These are phyloP conservation scores for Fusarium devonianum DNA, from an alignment of 2,329 filamentous ascomycete species.

Conservation along the genomic window DNA sequence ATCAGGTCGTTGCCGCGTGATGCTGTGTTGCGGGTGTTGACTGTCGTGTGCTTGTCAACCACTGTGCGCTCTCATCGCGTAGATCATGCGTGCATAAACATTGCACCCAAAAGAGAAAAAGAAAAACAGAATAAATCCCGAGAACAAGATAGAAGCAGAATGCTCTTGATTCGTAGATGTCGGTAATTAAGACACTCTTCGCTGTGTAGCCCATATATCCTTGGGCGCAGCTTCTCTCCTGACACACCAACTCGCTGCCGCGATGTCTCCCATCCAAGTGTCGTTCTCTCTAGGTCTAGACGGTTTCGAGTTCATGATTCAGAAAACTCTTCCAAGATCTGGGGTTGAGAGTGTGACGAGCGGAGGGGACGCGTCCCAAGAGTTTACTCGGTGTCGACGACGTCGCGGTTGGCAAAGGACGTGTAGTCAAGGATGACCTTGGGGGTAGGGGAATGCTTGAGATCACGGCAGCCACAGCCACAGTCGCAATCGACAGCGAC, in stretches of 20 bases:
- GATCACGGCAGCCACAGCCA: background rate
- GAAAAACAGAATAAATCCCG: background rate
- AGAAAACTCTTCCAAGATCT: background rate
- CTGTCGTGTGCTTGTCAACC: too few relatives aligned
- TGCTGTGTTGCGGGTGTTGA: too few relatives aligned
- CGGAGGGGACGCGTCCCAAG: background rate
- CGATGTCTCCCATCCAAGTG: too few relatives aligned
- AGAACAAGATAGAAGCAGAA: background rate
- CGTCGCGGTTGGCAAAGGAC: accelerated
- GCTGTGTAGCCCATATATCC: background rate
- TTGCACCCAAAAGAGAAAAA: too few relatives aligned
- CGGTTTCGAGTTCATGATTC: background rate
- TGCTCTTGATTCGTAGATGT: background rate
- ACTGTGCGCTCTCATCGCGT: too few relatives aligned
- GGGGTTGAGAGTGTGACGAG: background rate
- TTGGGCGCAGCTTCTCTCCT: background rate
- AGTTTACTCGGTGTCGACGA: background rate
- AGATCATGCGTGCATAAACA: too few relatives aligned
- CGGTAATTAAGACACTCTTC: background rate
- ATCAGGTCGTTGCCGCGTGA: too few relatives aligned
- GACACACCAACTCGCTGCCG: background rate
- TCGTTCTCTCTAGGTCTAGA: background rate
- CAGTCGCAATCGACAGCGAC: conserved; percentile 1
- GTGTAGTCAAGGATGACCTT: background rate
- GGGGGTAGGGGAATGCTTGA: background rate